These are phyloP conservation scores for Entonaema liquescens DNA, from an alignment of 495 filamentous ascomycete genomes.

Conservation along the genomic window DNA sequence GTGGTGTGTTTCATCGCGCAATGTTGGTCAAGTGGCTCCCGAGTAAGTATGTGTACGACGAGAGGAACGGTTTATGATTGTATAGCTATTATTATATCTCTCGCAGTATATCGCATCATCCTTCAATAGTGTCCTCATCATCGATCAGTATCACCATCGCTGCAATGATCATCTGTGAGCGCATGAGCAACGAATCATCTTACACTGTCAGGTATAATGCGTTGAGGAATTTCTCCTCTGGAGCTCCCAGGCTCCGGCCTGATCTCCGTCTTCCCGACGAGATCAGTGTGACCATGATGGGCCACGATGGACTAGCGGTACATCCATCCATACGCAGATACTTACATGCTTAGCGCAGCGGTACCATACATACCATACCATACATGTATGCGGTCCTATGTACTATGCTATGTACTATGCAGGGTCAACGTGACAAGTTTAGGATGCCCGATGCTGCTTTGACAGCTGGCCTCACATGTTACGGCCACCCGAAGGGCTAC, in stretches of 20 bases:
- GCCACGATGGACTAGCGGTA: slow-evolving; percentile 19
- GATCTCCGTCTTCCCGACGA: slow-evolving; percentile 44
- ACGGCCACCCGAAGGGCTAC: slow-evolving; percentile 35
- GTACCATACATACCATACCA: not conserved
- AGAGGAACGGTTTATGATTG: slow-evolving; percentile 5
- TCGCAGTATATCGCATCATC: slow-evolving; percentile 36
- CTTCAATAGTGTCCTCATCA: slow-evolving; percentile 22
- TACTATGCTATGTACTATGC: slow-evolving; percentile 28
- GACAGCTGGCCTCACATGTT: slow-evolving; percentile 42
- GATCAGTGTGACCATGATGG: slow-evolving; percentile 38
- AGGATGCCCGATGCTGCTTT: slow-evolving; percentile 44
- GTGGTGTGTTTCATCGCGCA: slow-evolving; percentile 31
- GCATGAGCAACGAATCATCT: slow-evolving; percentile 26
- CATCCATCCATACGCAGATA: not conserved
- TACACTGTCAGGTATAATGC: slow-evolving; percentile 12
- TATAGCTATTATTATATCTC: slow-evolving; percentile 38
- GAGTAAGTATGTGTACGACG: slow-evolving; percentile 17
- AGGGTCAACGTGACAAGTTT: slow-evolving; percentile 43
- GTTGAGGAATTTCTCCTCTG: slow-evolving; percentile 30
- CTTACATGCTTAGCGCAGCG: not conserved
- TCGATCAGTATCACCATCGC: slow-evolving; percentile 15
- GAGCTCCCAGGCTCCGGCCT: slow-evolving; percentile 39
- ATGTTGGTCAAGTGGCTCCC: slow-evolving; percentile 13
- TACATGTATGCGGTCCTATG: not conserved
- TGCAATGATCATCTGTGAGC: slow-evolving; percentile 19